Evolutionary conservation across 1,284 basidiomycete genomes (phyloP), one percentile per base, ranked within the genome.

Genomic region (Ceratobasidium sp.): DNA sequence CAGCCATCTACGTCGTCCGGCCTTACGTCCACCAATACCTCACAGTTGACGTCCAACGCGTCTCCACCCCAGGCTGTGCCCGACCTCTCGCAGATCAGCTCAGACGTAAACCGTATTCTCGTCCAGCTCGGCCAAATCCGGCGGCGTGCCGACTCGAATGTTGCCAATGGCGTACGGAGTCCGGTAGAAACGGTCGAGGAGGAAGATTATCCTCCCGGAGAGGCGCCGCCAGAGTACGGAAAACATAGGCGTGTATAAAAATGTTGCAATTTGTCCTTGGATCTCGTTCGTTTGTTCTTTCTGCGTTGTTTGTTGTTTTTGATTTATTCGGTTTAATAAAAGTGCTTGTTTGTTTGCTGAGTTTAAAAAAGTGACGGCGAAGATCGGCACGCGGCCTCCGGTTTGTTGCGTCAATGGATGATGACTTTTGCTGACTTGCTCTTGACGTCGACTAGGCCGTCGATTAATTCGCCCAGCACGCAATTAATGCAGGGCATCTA

Each of bases 1-100:
- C 26, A 61, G 26, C 26, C 59, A 33, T 50, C 48, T 20, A 15
- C 33, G 23, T 65, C 20, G 26, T n/a, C 62, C 42, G 15, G 33
- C 23, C 26, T n/a, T n/a, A n/a, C n/a, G n/a, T n/a, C n/a, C n/a
- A n/a, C n/a, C n/a, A n/a, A n/a, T n/a, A n/a, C n/a, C n/a, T n/a
- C n/a, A n/a, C n/a, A n/a, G n/a, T n/a, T n/a, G 2, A 33, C 62
- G 23, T 20, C 42, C 62, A 3, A 17, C 17, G 20, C 44, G 44
- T 50, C n/a, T 66, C 20, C 44, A 4, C 23, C 70, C 20, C 38
- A 38, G 15, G 23, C 71, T 3, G 38, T 38, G 2, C 70, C 70
- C n/a, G 71, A 74, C 50, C 71, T 74, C 44, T 74, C 71, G 26
- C 71, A 74, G 71, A 74, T 74, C 50, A 74, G 71, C 42, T 74